Evolutionary conservation across 1,284 basidiomycete species (phyloP).

Genomic region (Lentinula novae-zelandiae): DNA sequence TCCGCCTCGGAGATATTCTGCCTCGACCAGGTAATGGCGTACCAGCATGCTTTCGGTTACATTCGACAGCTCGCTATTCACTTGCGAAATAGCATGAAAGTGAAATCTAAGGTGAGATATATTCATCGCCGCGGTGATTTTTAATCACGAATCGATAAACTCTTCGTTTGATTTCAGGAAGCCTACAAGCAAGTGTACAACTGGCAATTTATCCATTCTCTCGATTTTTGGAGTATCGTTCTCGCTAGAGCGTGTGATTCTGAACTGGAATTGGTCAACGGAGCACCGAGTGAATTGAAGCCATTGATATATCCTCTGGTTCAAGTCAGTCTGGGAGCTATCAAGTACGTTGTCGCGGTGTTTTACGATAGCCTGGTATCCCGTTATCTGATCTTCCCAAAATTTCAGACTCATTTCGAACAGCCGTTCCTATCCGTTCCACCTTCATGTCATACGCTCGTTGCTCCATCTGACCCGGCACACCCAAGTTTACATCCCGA

Average conservation of each 20-base stretch:
- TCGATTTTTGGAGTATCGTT: constrained; percentile 96
- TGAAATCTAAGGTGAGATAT: constrained; percentile 69
- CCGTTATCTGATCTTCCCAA: constrained; percentile 16
- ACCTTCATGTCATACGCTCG: constrained; percentile 46
- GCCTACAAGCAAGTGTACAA: constrained; percentile 93
- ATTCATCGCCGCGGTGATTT: background rate
- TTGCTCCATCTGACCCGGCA: constrained; percentile 55
- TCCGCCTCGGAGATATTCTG: constrained; percentile 92
- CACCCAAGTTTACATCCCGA: constrained; percentile 85
- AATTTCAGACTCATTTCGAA: constrained; percentile 66
- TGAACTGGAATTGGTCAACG: constrained; percentile 46
- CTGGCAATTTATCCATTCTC: constrained; percentile 95
- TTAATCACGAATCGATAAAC: background rate
- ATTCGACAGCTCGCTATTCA: constrained; percentile 96
- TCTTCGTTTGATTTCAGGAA: constrained; percentile 47
- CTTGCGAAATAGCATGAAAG: constrained; percentile 88
- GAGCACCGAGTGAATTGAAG: constrained; percentile 75
- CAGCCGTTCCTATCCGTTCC: constrained; percentile 44
- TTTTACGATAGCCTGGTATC: constrained; percentile 10
- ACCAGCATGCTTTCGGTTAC: constrained; percentile 96
- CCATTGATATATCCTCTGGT: constrained; percentile 94
- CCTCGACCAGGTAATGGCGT: constrained; percentile 69
- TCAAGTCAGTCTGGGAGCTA: constrained; percentile 90
- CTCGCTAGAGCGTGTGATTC: constrained; percentile 77
- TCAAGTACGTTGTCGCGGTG: constrained; percentile 57